A percentile compares a stretch with the other conserved stretches of the same genome.
Conservation (phyloP, 306 rosid species). For the Mimosa pudica region DNA sequence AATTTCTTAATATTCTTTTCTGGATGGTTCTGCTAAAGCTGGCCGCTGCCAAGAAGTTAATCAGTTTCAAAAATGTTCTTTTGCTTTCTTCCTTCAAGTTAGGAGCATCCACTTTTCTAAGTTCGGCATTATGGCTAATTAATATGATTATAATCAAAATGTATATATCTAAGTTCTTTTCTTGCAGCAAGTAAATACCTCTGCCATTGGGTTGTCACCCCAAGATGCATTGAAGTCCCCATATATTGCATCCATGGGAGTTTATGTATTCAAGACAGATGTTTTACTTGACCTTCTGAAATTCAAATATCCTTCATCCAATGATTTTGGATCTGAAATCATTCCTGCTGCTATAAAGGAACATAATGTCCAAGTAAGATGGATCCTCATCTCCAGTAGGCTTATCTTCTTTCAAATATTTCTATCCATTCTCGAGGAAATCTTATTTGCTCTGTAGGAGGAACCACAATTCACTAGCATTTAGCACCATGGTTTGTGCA, state of each 20-base stretch:
- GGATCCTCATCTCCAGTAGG: constrained; percentile 10
- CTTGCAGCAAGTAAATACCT: constrained; percentile 79
- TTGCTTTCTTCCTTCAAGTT: constrained; percentile 13
- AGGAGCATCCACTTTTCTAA: background rate
- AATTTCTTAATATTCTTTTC: constrained; percentile 28
- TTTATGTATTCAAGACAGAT: constrained; percentile 78
- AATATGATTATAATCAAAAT: constrained; percentile 10
- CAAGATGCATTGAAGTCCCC: constrained; percentile 64
- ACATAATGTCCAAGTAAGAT: constrained; percentile 76
- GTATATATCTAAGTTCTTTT: constrained; percentile 18
- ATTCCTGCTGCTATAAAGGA: constrained; percentile 86
- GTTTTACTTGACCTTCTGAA: constrained; percentile 71
- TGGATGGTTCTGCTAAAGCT: constrained; percentile 10
- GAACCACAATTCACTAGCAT: constrained; percentile 5
- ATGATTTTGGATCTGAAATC: constrained; percentile 95
- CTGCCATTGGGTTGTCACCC: constrained; percentile 69
- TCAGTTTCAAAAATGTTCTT: constrained; percentile 10
- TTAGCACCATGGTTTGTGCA: background rate
- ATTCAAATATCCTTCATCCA: constrained; percentile 76
- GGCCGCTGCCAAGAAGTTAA: constrained; percentile 6
- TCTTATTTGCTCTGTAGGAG: constrained; percentile 5
- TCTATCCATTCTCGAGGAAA: constrained; percentile 13
- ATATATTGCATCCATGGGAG: constrained; percentile 94
- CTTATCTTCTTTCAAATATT: constrained; percentile 1
- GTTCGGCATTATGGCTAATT: background rate